Percentiles rank a stretch among this genome's conserved stretches.
These are phyloP conservation scores for Penicillium bovifimosum DNA, from an alignment of 495 filamentous ascomycete genomes.

Conservation along the genomic window DNA sequence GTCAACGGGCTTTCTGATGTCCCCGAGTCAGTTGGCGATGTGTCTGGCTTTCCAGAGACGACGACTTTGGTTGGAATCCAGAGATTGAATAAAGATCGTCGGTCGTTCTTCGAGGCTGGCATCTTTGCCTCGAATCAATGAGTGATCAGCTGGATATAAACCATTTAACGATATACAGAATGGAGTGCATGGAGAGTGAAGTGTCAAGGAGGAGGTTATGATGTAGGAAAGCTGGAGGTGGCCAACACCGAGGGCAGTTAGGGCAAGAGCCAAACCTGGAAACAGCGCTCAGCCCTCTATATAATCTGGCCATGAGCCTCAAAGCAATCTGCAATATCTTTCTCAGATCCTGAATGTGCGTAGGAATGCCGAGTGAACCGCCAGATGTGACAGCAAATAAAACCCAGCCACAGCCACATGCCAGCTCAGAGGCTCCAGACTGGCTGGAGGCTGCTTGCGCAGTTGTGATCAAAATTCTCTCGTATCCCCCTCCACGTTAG, in stretches of 20 bases:
- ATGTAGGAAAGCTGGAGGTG: not conserved
- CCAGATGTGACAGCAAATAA: not conserved
- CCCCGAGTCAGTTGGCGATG: conserved; percentile 17
- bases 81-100: conserved; percentile 21
- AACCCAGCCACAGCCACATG: not conserved
- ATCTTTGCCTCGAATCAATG: conserved; percentile 14
- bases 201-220: not conserved
- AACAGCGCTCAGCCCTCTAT: not conserved
- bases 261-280: not conserved
- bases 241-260: not conserved
- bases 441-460: not conserved
- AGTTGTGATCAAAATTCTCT: not conserved
- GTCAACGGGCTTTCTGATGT: conserved; percentile 25
- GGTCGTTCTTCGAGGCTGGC: conserved; percentile 16
- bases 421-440: not conserved
- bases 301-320: not conserved
- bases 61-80: conserved; percentile 18
- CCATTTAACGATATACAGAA: conserved; percentile 9
- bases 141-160: not conserved
- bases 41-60: conserved; percentile 6
- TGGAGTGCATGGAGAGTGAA: not conserved
- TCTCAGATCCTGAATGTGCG: too few relatives aligned
- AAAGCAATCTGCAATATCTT: too few relatives aligned
- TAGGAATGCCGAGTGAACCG: too few relatives aligned
- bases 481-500: not conserved